Evolutionary conservation across 352 stramenopile genomes (phyloP).

Genomic region (Globisporangium spiculum): DNA sequence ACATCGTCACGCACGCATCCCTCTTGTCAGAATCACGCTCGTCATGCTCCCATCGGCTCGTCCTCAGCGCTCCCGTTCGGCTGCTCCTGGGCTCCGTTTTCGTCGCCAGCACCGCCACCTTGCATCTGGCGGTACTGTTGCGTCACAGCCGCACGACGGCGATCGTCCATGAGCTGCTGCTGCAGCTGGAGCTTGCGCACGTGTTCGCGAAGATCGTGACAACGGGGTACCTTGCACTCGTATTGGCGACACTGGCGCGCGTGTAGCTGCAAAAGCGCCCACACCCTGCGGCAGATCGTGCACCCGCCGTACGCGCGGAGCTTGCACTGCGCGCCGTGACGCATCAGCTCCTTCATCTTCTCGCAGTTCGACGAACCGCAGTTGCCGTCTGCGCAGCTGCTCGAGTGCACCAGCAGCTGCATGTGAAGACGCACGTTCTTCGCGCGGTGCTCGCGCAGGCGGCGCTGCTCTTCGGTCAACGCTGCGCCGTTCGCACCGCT

Average conservation of each 20-base stretch:
- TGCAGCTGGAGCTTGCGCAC: constrained; percentile 95
- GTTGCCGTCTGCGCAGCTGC: constrained; percentile 89
- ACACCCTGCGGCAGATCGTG: constrained; percentile 96
- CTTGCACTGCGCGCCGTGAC: constrained; percentile 94
- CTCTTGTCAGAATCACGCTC: neutral
- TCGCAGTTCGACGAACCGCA: constrained; percentile 96
- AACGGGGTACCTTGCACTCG: constrained; percentile 95
- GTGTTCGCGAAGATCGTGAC: constrained; percentile 94
- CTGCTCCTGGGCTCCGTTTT: constrained; percentile 8
- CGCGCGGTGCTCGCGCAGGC: constrained; percentile 80
- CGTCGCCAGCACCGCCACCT: constrained; percentile 19
- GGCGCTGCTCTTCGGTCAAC: constrained; percentile 63
- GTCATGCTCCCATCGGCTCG: constrained; percentile 23
- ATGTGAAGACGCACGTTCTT: constrained; percentile 97
- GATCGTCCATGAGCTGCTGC: constrained; percentile 98
- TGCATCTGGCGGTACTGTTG: constrained; percentile 87
- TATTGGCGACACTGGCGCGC: constrained; percentile 93
- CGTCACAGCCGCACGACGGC: constrained; percentile 86
- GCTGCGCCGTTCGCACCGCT: constrained; percentile 18
- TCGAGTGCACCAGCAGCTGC: constrained; percentile 97
- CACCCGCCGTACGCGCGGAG: constrained; percentile 91
- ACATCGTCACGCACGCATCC: neutral
- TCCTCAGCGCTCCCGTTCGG: constrained; percentile 26
- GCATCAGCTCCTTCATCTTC: constrained; percentile 99
- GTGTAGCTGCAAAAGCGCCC: constrained; percentile 96